Evolutionary conservation across 2,329 filamentous ascomycete species (phyloP).

Genomic region (Alternaria viburni): DNA sequence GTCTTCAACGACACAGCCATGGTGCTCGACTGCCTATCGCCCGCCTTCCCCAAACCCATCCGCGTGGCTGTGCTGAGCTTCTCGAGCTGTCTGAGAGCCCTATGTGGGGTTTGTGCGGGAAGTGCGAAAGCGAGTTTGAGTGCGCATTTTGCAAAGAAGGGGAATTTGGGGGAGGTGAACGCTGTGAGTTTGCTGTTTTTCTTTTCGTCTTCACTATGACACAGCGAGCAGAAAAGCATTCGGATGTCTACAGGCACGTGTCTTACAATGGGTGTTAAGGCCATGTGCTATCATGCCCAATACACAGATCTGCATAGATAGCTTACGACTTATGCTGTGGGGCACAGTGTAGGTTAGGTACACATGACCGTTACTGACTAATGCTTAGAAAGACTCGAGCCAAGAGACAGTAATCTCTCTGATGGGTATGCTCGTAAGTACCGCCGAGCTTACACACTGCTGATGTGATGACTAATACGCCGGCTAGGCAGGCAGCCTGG

Average conservation of each 20-base stretch:
- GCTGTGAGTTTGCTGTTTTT: slow-evolving; percentile 60
- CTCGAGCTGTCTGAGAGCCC: slow-evolving; percentile 63
- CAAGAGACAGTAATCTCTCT: slow-evolving; percentile 94
- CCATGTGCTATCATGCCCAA: not conserved
- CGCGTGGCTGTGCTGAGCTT: slow-evolving; percentile 65
- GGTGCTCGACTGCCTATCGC: slow-evolving; percentile 83
- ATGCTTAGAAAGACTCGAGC: slow-evolving; percentile 76
- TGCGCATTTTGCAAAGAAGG: slow-evolving; percentile 85
- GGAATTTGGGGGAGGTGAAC: slow-evolving; percentile 91
- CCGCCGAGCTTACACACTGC: slow-evolving; percentile 4
- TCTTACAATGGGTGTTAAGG: not conserved
- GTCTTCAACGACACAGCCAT: slow-evolving; percentile 87
- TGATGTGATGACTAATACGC: slow-evolving; percentile 18
- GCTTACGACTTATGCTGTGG: not conserved
- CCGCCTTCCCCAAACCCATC: slow-evolving; percentile 67
- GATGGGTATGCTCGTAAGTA: slow-evolving; percentile 75
- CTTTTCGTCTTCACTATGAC: not conserved
- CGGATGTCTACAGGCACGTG: not conserved
- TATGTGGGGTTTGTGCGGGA: slow-evolving; percentile 90
- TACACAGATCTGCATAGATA: not conserved
- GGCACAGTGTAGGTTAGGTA: not conserved
- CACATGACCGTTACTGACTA: not conserved
- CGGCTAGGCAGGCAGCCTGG: slow-evolving; percentile 71
- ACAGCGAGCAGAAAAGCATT: not conserved
- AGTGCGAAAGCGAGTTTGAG: slow-evolving; percentile 90